These are phyloP conservation scores for Monosporozyma aerobia DNA, from an alignment of 805 yeast genomes.

Conservation along the genomic window DNA sequence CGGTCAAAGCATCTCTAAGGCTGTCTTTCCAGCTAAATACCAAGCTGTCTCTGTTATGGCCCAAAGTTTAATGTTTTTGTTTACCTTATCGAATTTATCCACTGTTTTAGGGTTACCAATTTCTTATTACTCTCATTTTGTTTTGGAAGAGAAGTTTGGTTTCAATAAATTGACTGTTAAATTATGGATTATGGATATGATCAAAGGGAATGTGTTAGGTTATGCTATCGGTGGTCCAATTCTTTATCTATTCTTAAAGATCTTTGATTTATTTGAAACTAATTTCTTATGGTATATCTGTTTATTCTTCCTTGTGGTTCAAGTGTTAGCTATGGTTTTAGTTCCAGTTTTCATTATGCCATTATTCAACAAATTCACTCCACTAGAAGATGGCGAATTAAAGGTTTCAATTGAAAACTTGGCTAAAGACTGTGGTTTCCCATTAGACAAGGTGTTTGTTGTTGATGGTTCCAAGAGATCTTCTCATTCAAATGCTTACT, in stretches of 20 bases:
- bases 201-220: conserved; percentile 51
- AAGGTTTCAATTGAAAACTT: conserved; percentile 71
- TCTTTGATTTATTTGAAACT: conserved; percentile 72
- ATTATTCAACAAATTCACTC: conserved; percentile 81
- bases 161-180: conserved; percentile 76
- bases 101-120: conserved; percentile 56
- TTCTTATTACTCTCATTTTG: conserved; percentile 69
- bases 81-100: conserved; percentile 41
- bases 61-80: conserved; percentile 60
- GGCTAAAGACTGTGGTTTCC: conserved; percentile 71
- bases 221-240: conserved; percentile 62
- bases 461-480: conserved; percentile 97
- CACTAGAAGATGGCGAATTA: conserved; percentile 84
- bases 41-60: conserved; percentile 48
- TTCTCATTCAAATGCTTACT: conserved; percentile 93
- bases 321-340: conserved; percentile 63
- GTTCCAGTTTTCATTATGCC: conserved; percentile 87
- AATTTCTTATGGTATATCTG: conserved; percentile 75
- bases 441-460: conserved; percentile 74
- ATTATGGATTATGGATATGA: conserved; percentile 63
- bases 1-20: conserved; percentile 34
- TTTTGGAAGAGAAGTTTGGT: conserved; percentile 85
- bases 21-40: conserved; percentile 22
- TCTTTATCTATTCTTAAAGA: conserved; percentile 65
- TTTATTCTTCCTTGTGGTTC: conserved; percentile 59